phyloP scores from a whole-genome alignment of 179 eudicot species.

The Vitellaria paradoxa region DNA sequence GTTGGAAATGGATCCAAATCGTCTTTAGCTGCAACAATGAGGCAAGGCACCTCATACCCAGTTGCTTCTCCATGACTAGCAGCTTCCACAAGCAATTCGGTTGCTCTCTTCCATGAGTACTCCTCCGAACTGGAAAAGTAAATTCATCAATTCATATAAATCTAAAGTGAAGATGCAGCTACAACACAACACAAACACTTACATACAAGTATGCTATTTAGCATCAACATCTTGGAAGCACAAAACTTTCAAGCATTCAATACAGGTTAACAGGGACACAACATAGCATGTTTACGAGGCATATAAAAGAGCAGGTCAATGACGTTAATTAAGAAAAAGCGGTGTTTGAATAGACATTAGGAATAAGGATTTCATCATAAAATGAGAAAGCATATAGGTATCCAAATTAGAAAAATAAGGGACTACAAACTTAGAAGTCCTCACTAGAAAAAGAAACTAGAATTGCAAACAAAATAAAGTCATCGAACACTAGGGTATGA shows the following conservation, averaged over 20 bases:
- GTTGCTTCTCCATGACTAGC: constrained; percentile 73
- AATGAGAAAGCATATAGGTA: neutral
- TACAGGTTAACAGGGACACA: neutral
- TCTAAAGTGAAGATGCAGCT: neutral
- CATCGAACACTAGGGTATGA: neutral
- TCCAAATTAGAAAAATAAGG: neutral
- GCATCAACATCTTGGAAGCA: neutral
- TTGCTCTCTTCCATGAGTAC: constrained; percentile 52
- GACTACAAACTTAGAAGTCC: neutral
- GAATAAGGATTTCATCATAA: too few species aligned
- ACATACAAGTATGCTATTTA: too few species aligned
- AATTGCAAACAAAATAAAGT: neutral
- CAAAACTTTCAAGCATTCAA: neutral
- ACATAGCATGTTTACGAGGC: neutral
- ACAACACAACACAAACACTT: neutral
- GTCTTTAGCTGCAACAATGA: constrained; percentile 68
- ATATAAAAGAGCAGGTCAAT: too few species aligned
- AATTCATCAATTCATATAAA: neutral
- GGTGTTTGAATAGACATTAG: too few species aligned
- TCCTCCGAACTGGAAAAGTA: constrained; percentile 55
- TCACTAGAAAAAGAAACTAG: neutral
- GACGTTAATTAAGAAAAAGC: too few species aligned
- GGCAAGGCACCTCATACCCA: constrained; percentile 75
- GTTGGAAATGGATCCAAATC: constrained; percentile 54
- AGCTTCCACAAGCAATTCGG: constrained; percentile 65